Evolutionary conservation across 2,329 filamentous ascomycete genomes (phyloP).

Genomic region (Dactylellina sp.): DNA sequence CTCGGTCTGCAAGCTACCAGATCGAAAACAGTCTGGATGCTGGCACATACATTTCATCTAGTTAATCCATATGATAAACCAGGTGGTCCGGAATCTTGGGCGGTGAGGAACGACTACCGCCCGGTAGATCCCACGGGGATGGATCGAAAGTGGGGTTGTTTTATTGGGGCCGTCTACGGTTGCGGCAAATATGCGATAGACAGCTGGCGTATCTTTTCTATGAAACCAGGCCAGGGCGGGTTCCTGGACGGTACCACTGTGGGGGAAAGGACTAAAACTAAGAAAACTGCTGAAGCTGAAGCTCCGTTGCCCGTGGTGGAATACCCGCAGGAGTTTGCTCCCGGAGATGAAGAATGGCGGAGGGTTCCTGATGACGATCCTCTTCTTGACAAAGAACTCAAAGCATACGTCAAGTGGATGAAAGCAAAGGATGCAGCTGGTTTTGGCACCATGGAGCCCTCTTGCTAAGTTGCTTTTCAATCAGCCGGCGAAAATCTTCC

Average conservation of each 20-base stretch:
- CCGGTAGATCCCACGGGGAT: conserved; percentile 39
- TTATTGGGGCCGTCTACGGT: conserved; percentile 45
- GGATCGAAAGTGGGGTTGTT: conserved; percentile 47
- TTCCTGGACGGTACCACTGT: conserved; percentile 45
- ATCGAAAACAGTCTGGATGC: conserved; percentile 47
- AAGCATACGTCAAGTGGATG: conserved; percentile 55
- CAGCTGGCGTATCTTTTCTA: conserved; percentile 55
- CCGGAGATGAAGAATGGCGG: conserved; percentile 56
- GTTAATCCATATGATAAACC: conserved; percentile 24
- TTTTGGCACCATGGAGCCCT: conserved; percentile 13
- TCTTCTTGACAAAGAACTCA: conserved; percentile 49
- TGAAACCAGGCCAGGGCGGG: conserved; percentile 51
- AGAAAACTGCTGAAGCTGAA: conserved; percentile 10
- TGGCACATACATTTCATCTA: conserved; percentile 35
- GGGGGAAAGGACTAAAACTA: conserved; percentile 15
- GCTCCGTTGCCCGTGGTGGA: conserved; percentile 6
- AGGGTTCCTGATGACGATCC: conserved; percentile 38
- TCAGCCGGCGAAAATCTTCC: no score
- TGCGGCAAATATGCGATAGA: conserved; percentile 54
- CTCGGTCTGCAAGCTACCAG: conserved; percentile 46
- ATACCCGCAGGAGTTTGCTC: conserved; percentile 35
- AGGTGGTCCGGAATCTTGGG: conserved; percentile 26
- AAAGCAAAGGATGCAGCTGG: conserved; percentile 49
- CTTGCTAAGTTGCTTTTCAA: neutral
- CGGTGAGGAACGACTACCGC: conserved; percentile 32